phyloP scores from a whole-genome alignment of 2,329 filamentous ascomycete genomes.

The Clonostachys rosea region DNA sequence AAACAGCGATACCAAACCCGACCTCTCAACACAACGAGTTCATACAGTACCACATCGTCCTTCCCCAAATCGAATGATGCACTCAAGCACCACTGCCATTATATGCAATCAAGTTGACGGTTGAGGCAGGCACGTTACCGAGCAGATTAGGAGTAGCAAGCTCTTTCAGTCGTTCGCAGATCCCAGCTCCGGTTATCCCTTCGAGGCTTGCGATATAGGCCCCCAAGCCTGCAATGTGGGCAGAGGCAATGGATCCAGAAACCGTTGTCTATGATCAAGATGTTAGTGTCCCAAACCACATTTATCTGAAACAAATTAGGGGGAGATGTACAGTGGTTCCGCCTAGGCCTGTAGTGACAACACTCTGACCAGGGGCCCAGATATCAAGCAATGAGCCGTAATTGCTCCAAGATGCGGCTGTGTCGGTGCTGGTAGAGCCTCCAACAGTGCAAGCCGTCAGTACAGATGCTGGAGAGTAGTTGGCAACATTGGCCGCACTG shows the following conservation, averaged over 20 bases:
- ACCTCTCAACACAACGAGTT: too few relatives aligned
- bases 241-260: constrained; percentile 92
- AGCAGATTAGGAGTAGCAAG: constrained; percentile 71
- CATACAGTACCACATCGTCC: too few relatives aligned
- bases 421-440: constrained; percentile 87
- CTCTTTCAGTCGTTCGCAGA: constrained; percentile 80
- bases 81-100: constrained; percentile 74
- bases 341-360: constrained; percentile 97
- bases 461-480: constrained; percentile 52
- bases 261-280: too few relatives aligned
- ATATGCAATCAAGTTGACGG: constrained; percentile 95
- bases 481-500: constrained; percentile 37
- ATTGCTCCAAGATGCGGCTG: constrained; percentile 99
- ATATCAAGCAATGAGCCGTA: constrained; percentile 99
- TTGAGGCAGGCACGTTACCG: constrained; percentile 76
- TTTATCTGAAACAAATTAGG: too few relatives aligned
- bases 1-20: too few relatives aligned
- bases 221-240: constrained; percentile 91
- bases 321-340: too few relatives aligned
- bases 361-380: constrained; percentile 95
- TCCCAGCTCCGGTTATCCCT: constrained; percentile 84
- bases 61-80: too few relatives aligned
- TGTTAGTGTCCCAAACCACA: too few relatives aligned
- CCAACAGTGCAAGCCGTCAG: constrained; percentile 91
- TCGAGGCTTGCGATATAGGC: constrained; percentile 98